Base-by-base conservation (phyloP, 1,284 basidiomycete genomes). In the Pseudozyma sp. region DNA sequence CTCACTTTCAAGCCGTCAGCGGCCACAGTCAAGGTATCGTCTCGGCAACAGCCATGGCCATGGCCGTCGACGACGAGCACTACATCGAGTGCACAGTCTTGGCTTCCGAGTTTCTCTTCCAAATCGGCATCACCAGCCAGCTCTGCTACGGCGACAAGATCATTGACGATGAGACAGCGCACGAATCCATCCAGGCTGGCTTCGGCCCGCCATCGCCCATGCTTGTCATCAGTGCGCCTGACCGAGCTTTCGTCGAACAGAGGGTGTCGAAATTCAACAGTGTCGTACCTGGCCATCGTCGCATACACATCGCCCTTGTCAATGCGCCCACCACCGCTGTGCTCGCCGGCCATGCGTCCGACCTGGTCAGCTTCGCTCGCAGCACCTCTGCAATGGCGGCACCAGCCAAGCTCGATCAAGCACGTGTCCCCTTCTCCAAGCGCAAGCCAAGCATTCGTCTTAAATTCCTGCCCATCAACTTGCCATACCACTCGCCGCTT, bases 21-120 rank as follows among this genome's bases (percentile, higher is more conserved):
- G 95, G 95, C 44, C 95, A 98, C 86, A 97, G 94, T 5, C 95
- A 98, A 85, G 96, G 96, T 75, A 90, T 98, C 75, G 90, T 97
- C 54, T 94, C 94, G 14, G 95, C 95, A 17, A 89, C 95, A 54
- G 91, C 47, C 47, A 48, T 97, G 77, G 88, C 94, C 6, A 66
- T 93, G 2, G 95, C 94, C 16, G 87, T 88, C 29, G 89, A 89
- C 34, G 90, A 90, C 77, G 90, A 91, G 54, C 89, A 89, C 3
- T 92, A 93, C 84, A 86, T 88, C 54, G 85, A 86, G 67, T 95
- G 97, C 85, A 88, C 90, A 11, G 86, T 88, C 82, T 94, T 95
- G 85, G 93, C 93, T 33, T 84, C 96, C 75, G 90, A 88, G 77
- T 94, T 94, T 89, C 89, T 96, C 35, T 95, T 97, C 88, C 95